These are phyloP conservation scores for Hypoxylon sp. DNA, from an alignment of 2,329 filamentous ascomycete species.

Conservation along the genomic window DNA sequence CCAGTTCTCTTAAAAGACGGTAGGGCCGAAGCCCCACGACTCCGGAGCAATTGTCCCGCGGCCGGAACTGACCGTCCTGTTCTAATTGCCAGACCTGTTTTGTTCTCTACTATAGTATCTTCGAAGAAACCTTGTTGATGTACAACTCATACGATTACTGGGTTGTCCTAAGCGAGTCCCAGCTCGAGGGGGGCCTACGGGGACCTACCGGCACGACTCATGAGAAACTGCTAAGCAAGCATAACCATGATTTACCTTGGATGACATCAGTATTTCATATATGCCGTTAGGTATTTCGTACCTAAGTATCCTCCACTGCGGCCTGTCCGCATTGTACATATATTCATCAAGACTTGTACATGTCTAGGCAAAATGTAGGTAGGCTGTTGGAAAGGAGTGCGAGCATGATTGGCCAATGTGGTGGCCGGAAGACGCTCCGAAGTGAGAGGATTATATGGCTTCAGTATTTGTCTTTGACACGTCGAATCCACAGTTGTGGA, in stretches of 20 bases:
- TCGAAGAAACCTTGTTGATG: not conserved
- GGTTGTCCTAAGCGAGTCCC: too few species aligned
- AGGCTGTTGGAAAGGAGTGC: conserved; percentile 5
- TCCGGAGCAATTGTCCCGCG: conserved; percentile 9
- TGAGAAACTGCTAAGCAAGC: not conserved
- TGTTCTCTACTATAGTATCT: conserved; percentile 2
- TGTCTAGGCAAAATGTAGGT: too few species aligned
- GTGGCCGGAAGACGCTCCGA: conserved; percentile 5
- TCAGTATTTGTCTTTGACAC: conserved; percentile 1
- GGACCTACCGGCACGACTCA: conserved; percentile 1
- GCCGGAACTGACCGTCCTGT: not conserved
- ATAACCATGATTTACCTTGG: conserved; percentile 5
- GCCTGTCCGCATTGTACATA: not conserved
- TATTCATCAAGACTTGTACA: not conserved
- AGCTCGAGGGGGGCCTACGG: too few species aligned
- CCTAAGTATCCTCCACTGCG: not conserved
- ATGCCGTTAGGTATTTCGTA: not conserved
- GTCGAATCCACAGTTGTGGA: conserved; percentile 11
- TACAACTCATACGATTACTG: not conserved
- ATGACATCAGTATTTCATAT: conserved; percentile 25
- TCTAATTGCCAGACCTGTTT: not conserved
- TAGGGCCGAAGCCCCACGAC: too few species aligned
- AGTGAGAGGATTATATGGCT: not conserved
- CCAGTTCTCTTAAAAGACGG: too few species aligned
- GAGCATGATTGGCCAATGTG: conserved; percentile 10